phyloP scores from a whole-genome alignment of 2,329 filamentous ascomycete genomes.

The Xylariales sp. region DNA sequence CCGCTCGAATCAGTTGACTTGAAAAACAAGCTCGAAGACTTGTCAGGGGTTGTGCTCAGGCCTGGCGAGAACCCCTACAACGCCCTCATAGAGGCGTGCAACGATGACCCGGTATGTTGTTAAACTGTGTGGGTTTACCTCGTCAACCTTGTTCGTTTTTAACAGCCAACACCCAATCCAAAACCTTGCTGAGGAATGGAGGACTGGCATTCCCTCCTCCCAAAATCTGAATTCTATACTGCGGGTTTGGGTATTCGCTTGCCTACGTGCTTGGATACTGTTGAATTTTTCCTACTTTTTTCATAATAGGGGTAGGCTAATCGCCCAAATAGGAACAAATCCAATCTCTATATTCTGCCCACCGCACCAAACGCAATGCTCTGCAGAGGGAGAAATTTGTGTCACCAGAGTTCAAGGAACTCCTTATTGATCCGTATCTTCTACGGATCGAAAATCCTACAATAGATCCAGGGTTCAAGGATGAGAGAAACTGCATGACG shows the following conservation, averaged over 20 bases:
- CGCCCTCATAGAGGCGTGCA: constrained; percentile 64
- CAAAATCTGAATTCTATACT: too few relatives aligned
- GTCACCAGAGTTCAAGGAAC: constrained; percentile 59
- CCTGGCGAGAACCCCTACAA: constrained; percentile 71
- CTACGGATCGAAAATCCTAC: constrained; percentile 61
- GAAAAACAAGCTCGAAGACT: constrained; percentile 48
- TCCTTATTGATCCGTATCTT: constrained; percentile 74
- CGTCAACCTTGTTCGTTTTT: too few relatives aligned
- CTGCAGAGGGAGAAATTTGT: constrained; percentile 75
- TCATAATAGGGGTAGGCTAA: too few relatives aligned
- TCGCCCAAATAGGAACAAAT: constrained; percentile 66
- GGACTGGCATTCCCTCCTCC: too few relatives aligned
- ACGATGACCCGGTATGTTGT: constrained; percentile 60
- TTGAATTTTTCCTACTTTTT: too few relatives aligned
- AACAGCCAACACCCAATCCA: too few relatives aligned
- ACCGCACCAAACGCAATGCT: constrained; percentile 70
- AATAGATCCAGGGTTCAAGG: constrained; percentile 64
- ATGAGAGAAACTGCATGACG: constrained; percentile 77
- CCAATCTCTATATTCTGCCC: constrained; percentile 66
- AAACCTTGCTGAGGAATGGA: too few relatives aligned
- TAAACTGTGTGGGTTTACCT: too few relatives aligned
- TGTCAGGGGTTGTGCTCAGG: constrained; percentile 45
- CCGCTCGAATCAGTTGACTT: constrained; percentile 35
- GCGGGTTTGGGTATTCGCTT: too few relatives aligned
- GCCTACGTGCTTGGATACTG: too few relatives aligned